Percentiles rank a stretch among this genome's conserved stretches.
Evolutionary conservation across 148 eudicot genomes (phyloP).

Genomic region (Persicaria tinctoria): DNA sequence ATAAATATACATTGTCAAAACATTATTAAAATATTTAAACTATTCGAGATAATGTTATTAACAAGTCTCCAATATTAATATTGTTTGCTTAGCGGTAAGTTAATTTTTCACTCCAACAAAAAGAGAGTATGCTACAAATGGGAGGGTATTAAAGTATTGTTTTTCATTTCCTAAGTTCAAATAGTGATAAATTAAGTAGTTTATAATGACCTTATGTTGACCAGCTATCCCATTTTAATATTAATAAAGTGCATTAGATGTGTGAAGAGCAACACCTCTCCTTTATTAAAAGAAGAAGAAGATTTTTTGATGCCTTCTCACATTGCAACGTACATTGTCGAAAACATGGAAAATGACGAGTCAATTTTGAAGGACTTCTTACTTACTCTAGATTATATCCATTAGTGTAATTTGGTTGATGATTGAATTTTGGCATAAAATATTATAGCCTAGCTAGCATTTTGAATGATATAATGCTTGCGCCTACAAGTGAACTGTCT

Average conservation of each 20-base stretch:
- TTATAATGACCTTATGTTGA: background rate
- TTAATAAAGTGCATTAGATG: too few relatives aligned
- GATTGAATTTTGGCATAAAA: too few relatives aligned
- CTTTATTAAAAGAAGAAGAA: too few relatives aligned
- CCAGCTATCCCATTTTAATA: too few relatives aligned
- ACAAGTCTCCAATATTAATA: background rate
- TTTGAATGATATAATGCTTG: background rate
- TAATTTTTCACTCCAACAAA: background rate
- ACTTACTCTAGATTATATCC: background rate
- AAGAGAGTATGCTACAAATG: background rate
- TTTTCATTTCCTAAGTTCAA: background rate
- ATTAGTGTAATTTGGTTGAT: background rate
- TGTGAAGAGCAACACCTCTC: too few relatives aligned
- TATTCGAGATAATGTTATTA: background rate
- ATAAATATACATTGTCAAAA: background rate
- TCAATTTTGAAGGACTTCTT: background rate
- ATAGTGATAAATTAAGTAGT: background rate
- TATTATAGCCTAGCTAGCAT: background rate
- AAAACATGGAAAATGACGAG: background rate
- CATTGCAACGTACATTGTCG: background rate
- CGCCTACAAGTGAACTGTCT: background rate
- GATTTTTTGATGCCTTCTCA: background rate
- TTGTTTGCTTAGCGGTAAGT: background rate
- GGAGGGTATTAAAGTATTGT: background rate
- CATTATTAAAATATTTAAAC: background rate